A percentile compares a stretch with the other conserved stretches of the same genome.
Conservation (phyloP, 441 rosid species). For the Arabidopsis lyrata region DNA sequence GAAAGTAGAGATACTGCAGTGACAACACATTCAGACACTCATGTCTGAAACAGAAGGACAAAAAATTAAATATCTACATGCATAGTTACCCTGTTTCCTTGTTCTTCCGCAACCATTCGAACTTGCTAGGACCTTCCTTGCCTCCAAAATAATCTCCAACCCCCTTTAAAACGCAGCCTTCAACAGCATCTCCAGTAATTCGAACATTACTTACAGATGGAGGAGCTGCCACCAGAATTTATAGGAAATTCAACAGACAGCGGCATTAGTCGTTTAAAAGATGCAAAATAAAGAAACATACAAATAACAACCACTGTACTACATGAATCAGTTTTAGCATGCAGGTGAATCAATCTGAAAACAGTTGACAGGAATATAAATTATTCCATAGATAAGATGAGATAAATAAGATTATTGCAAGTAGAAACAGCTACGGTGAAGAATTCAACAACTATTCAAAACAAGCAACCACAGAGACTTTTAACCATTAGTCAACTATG, state of each 20-base stretch:
- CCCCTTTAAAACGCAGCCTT: slow-evolving; percentile 83
- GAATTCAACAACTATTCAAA: slow-evolving; percentile 13
- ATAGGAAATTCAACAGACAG: slow-evolving; percentile 13
- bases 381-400: slow-evolving; percentile 16
- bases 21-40: slow-evolving; percentile 15
- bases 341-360: slow-evolving; percentile 5
- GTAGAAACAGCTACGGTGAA: slow-evolving; percentile 8
- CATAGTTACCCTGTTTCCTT: slow-evolving; percentile 71
- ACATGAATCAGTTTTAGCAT: slow-evolving; percentile 20
- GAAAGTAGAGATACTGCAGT: slow-evolving; percentile 15
- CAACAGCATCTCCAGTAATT: slow-evolving; percentile 88
- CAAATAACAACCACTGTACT: not conserved
- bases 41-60: slow-evolving; percentile 1
- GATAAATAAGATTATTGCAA: slow-evolving; percentile 17
- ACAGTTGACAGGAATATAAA: not conserved
- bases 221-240: slow-evolving; percentile 73
- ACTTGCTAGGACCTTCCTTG: slow-evolving; percentile 98
- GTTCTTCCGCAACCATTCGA: slow-evolving; percentile 88
- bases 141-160: slow-evolving; percentile 97
- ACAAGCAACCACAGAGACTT: slow-evolving; percentile 29
- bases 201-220: slow-evolving; percentile 85
- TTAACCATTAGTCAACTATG: slow-evolving; percentile 9
- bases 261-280: not conserved
- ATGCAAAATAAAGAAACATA: slow-evolving; percentile 2
- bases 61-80: slow-evolving; percentile 4